Conservation (phyloP, 2,329 filamentous ascomycete genomes). For the Neurospora sp. region DNA sequence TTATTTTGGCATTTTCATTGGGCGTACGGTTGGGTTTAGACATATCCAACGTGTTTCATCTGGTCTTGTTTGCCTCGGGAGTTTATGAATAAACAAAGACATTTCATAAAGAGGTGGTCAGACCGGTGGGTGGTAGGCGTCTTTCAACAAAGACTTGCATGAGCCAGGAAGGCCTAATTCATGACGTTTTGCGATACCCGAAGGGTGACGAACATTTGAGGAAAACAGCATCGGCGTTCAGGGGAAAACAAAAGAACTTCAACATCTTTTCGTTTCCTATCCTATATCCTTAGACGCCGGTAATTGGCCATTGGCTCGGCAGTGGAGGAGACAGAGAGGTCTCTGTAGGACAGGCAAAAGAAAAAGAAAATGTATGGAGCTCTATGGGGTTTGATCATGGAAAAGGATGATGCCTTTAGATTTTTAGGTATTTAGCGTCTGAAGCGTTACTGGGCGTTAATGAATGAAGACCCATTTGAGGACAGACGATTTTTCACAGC, state of each 20-base stretch:
- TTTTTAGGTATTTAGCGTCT: neutral
- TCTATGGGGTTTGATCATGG: neutral
- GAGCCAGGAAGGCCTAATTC: slow-evolving; percentile 20
- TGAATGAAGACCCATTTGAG: slow-evolving; percentile 1
- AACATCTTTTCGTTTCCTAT: slow-evolving; percentile 25
- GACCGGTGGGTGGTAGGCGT: slow-evolving; percentile 16
- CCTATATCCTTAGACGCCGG: slow-evolving; percentile 18
- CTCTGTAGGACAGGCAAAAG: neutral
- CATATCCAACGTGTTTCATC: slow-evolving; percentile 15
- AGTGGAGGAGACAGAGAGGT: slow-evolving; percentile 2
- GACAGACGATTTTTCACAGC: neutral
- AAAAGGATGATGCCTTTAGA: neutral
- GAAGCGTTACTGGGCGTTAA: neutral
- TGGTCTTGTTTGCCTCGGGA: slow-evolving; percentile 12
- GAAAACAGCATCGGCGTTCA: slow-evolving; percentile 22
- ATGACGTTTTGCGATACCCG: slow-evolving; percentile 23
- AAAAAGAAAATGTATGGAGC: neutral
- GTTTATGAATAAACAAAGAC: slow-evolving; percentile 14
- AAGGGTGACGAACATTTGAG: slow-evolving; percentile 21
- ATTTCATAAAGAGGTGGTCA: slow-evolving; percentile 11
- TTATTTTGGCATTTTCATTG: slow-evolving; percentile 13
- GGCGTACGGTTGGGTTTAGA: slow-evolving; percentile 26
- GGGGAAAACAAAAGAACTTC: slow-evolving; percentile 27
- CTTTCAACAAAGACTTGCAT: slow-evolving; percentile 28
- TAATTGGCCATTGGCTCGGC: slow-evolving; percentile 20